Evolutionary conservation across 495 filamentous ascomycete genomes (phyloP), one percentile per base, ranked within the genome.

Genomic region (Chaetomium cochliodes): DNA sequence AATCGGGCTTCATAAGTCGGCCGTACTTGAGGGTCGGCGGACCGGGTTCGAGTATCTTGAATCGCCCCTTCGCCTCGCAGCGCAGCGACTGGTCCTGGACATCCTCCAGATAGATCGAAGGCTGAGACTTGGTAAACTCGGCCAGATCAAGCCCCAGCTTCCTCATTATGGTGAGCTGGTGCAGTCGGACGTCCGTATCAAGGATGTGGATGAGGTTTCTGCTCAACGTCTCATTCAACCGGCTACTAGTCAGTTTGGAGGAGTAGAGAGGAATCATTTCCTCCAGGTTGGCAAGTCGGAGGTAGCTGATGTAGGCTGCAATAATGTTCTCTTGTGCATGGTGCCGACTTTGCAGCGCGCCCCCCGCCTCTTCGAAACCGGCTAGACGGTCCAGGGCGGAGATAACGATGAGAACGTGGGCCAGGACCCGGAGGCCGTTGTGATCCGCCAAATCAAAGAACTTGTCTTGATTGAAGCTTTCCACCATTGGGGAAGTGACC

Each of bases 261-360:
- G 89, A 92, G 76, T 99, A 99, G 3, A 93, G 79, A 5, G 93
- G 93, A 58, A 96, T 87, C 47, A 93, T 75, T 54, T 92, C 86
- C 50, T 88, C 83, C 53, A 94, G 82, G 12, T 86, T 84, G 37
- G 83, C 82, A 42, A 87, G 76, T 30, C 88, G 83, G 15, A 98
- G 81, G 63, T 88, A 88, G 66, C 90, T 86, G 62, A 96, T 87
- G 71, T 98, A 97, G 18, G 85, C 87, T 1, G 90, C 82, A 64
- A 94, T 82, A n/a, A 90, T 78, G 68, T 87, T 86, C 67, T 93
- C 88, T 59, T 82, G 74, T 20, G 67, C 75, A 13, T 70, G 71
- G 42, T 70, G 72, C 44, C 70, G 65, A n/a, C 59, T 51, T 44
- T 73, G 44, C 13, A 70, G 28, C 16, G 59, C 28, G 9, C 69